Evolutionary conservation across 73 alveolate species (phyloP).

Genomic region (Paramecium octaurelia): DNA sequence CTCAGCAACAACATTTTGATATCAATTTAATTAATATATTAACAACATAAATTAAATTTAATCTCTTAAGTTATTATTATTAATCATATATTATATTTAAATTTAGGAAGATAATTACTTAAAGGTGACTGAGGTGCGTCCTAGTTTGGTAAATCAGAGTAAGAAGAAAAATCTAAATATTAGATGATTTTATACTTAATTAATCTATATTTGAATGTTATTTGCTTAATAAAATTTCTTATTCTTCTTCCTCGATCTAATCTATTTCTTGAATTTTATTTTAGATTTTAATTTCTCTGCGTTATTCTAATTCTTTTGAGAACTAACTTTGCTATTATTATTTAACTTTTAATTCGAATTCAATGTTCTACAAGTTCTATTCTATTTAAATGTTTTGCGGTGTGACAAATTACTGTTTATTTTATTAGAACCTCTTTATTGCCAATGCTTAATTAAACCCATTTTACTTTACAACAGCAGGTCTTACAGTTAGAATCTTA

Average conservation of each 20-base stretch:
- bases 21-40: too few relatives aligned
- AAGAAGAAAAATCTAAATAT: background rate
- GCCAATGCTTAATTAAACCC: slow-evolving; percentile 46
- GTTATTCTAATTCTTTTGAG: background rate
- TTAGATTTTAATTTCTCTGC: background rate
- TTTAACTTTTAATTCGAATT: background rate
- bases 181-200: background rate
- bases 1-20: too few relatives aligned
- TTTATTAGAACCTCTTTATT: background rate
- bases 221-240: background rate
- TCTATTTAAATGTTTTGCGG: background rate
- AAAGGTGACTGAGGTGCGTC: background rate
- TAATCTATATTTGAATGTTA: background rate
- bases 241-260: background rate
- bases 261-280: background rate
- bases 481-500: slow-evolving; percentile 16
- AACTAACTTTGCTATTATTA: background rate
- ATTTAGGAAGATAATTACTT: background rate
- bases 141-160: background rate
- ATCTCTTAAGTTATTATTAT: background rate
- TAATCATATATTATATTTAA: background rate
- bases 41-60: background rate
- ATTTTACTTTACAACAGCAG: slow-evolving; percentile 3
- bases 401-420: background rate
- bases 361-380: background rate